A percentile compares a stretch with the other conserved stretches of the same genome.
Conservation (phyloP, 495 filamentous ascomycete species). For the Penicillium nucicola region DNA sequence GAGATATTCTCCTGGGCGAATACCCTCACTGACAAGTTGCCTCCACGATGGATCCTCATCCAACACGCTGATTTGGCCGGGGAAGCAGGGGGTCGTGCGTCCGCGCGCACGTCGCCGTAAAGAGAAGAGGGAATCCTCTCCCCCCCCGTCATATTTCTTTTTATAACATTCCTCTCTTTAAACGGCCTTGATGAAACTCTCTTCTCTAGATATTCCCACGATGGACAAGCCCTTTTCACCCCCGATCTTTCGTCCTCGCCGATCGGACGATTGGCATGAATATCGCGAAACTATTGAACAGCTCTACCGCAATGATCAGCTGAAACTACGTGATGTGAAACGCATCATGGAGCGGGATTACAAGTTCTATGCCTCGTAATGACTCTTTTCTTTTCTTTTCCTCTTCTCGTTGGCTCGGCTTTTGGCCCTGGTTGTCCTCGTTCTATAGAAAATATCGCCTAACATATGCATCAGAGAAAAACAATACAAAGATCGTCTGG, state of each 20-base stretch:
- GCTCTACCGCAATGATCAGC: slow-evolving; percentile 40
- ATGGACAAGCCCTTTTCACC: slow-evolving; percentile 22
- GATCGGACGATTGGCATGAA: slow-evolving; percentile 43
- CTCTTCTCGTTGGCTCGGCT: slow-evolving; percentile 5
- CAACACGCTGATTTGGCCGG: slow-evolving; percentile 34
- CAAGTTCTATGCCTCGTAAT: slow-evolving; percentile 42
- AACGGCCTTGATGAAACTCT: neutral
- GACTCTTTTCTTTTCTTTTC: slow-evolving; percentile 15
- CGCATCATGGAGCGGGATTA: slow-evolving; percentile 42
- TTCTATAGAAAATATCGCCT: slow-evolving; percentile 11
- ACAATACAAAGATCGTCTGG: slow-evolving; percentile 46
- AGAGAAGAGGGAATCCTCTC: slow-evolving; percentile 33
- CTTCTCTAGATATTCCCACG: slow-evolving; percentile 2
- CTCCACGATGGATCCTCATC: slow-evolving; percentile 18
- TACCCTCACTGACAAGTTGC: slow-evolving; percentile 16
- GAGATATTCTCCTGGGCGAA: slow-evolving; percentile 3
- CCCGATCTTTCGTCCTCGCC: slow-evolving; percentile 35
- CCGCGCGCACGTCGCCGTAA: slow-evolving; percentile 42
- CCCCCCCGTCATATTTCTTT: slow-evolving; percentile 15
- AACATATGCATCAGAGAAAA: slow-evolving; percentile 34
- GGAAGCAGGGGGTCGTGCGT: slow-evolving; percentile 35
- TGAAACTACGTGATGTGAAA: slow-evolving; percentile 43
- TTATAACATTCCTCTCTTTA: slow-evolving; percentile 1
- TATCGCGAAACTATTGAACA: slow-evolving; percentile 39
- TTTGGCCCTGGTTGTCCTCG: too few species aligned